phyloP scores from a whole-genome alignment of 345 rosid genomes.

The Eucalyptus melliodora region DNA sequence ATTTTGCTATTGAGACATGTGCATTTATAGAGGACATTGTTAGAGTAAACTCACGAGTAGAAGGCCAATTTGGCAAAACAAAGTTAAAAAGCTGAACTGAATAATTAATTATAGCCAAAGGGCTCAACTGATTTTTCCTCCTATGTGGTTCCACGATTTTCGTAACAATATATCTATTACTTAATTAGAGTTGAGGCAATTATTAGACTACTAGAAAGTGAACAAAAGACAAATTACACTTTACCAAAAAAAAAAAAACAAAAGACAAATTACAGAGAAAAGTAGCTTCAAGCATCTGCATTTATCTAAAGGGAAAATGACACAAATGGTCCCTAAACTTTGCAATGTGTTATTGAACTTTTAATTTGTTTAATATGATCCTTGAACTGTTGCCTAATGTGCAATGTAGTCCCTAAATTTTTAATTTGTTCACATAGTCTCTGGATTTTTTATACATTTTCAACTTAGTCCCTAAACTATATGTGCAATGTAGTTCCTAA shows the following conservation, averaged over 20 bases:
- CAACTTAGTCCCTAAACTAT: too few relatives aligned
- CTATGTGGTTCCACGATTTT: background rate
- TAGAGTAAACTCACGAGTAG: too few relatives aligned
- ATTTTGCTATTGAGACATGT: background rate
- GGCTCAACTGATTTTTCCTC: background rate
- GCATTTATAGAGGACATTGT: background rate
- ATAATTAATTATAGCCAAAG: background rate
- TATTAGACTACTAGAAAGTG: background rate
- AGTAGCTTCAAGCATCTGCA: background rate
- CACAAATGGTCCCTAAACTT: background rate
- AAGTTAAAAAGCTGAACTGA: background rate
- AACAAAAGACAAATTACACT: too few relatives aligned
- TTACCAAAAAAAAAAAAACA: too few relatives aligned
- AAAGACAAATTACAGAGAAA: background rate
- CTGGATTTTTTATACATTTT: too few relatives aligned
- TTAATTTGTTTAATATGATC: background rate
- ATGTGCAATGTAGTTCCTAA: background rate
- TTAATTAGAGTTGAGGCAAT: background rate
- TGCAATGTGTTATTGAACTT: background rate
- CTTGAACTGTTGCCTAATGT: fast-evolving
- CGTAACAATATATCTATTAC: background rate
- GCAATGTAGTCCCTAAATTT: background rate
- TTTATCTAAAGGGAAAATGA: background rate
- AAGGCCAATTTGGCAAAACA: background rate
- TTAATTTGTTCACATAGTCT: background rate